A percentile compares a stretch with the other conserved stretches of the same genome.
These are phyloP conservation scores for Phoma sp. DNA, from an alignment of 2,329 filamentous ascomycete species.

Conservation along the genomic window DNA sequence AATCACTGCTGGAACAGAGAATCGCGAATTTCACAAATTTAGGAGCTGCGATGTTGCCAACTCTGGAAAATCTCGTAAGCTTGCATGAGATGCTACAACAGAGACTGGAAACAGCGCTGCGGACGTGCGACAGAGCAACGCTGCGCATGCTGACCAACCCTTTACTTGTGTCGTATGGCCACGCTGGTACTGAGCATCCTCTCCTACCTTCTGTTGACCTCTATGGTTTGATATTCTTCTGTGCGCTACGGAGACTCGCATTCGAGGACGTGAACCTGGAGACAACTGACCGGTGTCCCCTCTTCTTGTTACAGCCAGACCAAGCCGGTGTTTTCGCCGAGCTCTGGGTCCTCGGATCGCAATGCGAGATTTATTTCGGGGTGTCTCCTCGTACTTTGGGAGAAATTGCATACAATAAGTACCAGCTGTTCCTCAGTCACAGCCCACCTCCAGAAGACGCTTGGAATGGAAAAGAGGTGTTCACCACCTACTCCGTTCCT, in stretches of 20 bases:
- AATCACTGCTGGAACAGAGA: neutral
- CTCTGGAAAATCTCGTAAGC: neutral
- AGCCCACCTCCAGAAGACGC: no score
- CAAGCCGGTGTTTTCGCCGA: neutral
- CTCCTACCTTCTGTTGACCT: neutral
- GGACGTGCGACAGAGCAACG: neutral
- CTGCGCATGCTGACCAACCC: neutral
- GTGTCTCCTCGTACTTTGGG: no score
- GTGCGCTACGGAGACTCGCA: neutral
- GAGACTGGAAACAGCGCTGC: neutral
- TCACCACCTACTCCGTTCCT: neutral
- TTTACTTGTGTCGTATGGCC: neutral
- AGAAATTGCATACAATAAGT: no score
- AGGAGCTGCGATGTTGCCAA: neutral
- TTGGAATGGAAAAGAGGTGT: no score
- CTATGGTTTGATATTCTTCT: no score
- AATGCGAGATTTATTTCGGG: no score
- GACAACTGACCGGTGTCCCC: neutral
- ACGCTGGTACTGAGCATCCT: neutral
- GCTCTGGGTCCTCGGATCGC: no score
- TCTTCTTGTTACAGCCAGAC: neutral
- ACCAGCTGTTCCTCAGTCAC: no score
- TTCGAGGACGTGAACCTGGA: neutral
- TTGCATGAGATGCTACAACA: neutral
- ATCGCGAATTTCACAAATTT: neutral